Base-by-base conservation (phyloP, 805 yeast species). In the Wickerhamiella azyma region DNA sequence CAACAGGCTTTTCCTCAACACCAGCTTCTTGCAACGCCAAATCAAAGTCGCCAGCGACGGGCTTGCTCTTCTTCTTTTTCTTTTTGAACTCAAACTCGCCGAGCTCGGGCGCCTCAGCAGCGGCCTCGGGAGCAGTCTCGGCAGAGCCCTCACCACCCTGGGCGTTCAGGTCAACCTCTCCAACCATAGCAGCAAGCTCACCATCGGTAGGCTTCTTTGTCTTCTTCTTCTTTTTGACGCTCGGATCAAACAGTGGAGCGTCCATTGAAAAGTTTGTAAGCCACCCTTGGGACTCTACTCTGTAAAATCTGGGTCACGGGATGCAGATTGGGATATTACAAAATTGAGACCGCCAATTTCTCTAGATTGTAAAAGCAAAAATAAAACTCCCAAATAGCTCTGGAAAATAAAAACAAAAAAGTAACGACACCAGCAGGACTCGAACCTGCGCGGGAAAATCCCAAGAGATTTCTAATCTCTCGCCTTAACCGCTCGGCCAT, bases 1-100 rank as follows among this genome's bases (percentile, higher is more conserved):
- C 55, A 50, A 37, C 55, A 53, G 47, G 63, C 30, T 48, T 44
- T 28, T 75, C 81, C 48, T 77, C 75, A 41, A 86, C 72, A 59
- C 97, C 96, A 13, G 96, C 96, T 61, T 82, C 72, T 61, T 85
- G 94, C 57, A 89, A 72, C 59, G 84, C 84, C 60, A 81, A 80
- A 55, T 89, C 97, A 59, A 89, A 89, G 52, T 83, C 95, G 56
- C 79, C 76, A 21, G 79, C 76, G 43, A 72, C 83, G 13, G 71
- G 64, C 28, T 69, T 66, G 50, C 71, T 69, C 18, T 71, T 60
- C 49, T 74, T 62, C 75, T 77, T 79, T 76, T 86, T 86, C 71
- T 81, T 81, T 65, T 79, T 79, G 72, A 83, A 82, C 64, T 59
- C 57, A 53, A 59, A 61, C 48, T 60, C 65, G 40, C 45, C 45